These are phyloP conservation scores for Xylaria venustula DNA, from an alignment of 495 filamentous ascomycete genomes.

Conservation along the genomic window DNA sequence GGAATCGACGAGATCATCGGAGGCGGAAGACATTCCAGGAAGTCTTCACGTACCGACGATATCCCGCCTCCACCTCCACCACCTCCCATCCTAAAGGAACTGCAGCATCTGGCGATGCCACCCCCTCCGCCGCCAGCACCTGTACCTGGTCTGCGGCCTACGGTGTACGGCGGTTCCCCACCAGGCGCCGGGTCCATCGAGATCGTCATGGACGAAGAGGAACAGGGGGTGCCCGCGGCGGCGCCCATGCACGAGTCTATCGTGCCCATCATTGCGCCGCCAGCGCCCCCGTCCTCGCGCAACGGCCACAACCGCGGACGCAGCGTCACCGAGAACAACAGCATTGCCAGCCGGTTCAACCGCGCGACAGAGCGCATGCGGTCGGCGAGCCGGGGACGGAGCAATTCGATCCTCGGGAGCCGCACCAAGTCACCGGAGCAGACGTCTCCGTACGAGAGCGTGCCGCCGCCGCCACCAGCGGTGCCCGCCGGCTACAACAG, in stretches of 20 bases:
- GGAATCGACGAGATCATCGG: slow-evolving; percentile 65
- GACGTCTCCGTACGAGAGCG: slow-evolving; percentile 56
- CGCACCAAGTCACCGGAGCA: slow-evolving; percentile 43
- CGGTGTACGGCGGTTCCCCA: slow-evolving; percentile 39
- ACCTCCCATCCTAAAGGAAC: slow-evolving; percentile 68
- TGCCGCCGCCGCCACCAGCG: slow-evolving; percentile 37
- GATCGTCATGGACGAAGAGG: slow-evolving; percentile 67
- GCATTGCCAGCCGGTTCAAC: slow-evolving; percentile 59
- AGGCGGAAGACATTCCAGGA: slow-evolving; percentile 37
- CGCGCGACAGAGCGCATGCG: slow-evolving; percentile 68
- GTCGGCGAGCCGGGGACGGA: slow-evolving; percentile 60
- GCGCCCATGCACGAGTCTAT: slow-evolving; percentile 21
- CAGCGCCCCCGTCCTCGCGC: slow-evolving; percentile 24
- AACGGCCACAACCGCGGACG: slow-evolving; percentile 61
- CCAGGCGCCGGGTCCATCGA: slow-evolving; percentile 67
- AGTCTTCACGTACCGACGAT: slow-evolving; percentile 39
- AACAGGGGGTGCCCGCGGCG: slow-evolving; percentile 26
- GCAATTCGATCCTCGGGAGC: slow-evolving; percentile 30
- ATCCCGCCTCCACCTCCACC: slow-evolving; percentile 52
- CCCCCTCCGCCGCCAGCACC: slow-evolving; percentile 69
- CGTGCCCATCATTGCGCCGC: slow-evolving; percentile 35
- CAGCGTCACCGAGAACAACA: slow-evolving; percentile 66
- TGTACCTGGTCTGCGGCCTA: slow-evolving; percentile 32
- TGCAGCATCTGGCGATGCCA: slow-evolving; percentile 75
- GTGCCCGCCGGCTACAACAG: slow-evolving; percentile 19